phyloP scores from a whole-genome alignment of 768 basidiomycete genomes.

The Trametes coccinea region DNA sequence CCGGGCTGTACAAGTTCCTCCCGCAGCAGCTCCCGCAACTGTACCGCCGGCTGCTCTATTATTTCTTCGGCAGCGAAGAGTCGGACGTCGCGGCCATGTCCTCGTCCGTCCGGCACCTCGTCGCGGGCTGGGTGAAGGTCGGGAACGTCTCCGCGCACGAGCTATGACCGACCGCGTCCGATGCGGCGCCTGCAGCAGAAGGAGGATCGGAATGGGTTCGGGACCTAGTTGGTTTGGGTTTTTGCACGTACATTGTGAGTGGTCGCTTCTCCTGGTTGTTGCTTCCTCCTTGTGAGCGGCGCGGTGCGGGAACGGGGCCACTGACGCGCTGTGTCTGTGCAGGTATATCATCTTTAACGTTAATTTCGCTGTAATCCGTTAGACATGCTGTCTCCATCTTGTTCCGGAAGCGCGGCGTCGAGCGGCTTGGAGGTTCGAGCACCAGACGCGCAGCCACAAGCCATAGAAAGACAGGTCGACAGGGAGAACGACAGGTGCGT shows the following conservation, averaged over 20 bases:
- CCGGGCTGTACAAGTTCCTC: constrained; percentile 53
- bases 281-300: too few relatives aligned
- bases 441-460: too few relatives aligned
- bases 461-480: too few relatives aligned
- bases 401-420: background rate
- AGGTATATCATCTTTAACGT: background rate
- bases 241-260: background rate
- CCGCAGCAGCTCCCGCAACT: constrained; percentile 55
- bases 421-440: too few relatives aligned
- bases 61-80: constrained; percentile 54
- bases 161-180: background rate
- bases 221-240: background rate
- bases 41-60: constrained; percentile 54
- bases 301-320: too few relatives aligned
- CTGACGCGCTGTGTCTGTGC: background rate
- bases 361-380: background rate
- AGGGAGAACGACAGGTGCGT: too few relatives aligned
- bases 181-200: background rate
- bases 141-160: background rate
- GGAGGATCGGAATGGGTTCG: background rate
- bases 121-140: constrained; percentile 4
- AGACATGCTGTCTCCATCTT: background rate
- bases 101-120: constrained; percentile 6
- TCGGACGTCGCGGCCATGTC: background rate
- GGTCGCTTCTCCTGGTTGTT: background rate